These are phyloP conservation scores for Penicillium arizonense DNA, from an alignment of 495 filamentous ascomycete genomes.

Conservation along the genomic window DNA sequence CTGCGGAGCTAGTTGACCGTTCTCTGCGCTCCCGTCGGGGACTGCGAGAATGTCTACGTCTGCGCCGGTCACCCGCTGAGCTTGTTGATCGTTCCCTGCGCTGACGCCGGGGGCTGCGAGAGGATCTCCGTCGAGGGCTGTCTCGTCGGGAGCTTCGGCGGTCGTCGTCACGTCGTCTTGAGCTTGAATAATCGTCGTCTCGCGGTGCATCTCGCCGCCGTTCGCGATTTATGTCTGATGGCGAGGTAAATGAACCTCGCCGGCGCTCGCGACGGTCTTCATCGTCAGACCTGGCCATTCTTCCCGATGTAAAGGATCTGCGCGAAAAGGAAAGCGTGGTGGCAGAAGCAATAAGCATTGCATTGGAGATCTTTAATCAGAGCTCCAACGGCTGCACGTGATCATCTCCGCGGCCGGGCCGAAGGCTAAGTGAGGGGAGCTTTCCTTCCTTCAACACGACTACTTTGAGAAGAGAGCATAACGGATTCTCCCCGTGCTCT, in stretches of 20 bases:
- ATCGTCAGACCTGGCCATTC: conserved; percentile 26
- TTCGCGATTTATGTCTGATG: conserved; percentile 21
- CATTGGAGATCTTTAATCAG: conserved; percentile 3
- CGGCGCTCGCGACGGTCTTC: conserved; percentile 13
- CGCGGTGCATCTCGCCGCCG: conserved; percentile 21
- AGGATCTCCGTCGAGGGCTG: conserved; percentile 17
- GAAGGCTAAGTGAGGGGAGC: conserved; percentile 1
- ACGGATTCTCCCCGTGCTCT: conserved; percentile 18
- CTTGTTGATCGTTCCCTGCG: conserved; percentile 21
- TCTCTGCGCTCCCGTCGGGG: conserved; percentile 28
- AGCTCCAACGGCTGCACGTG: conserved; percentile 22
- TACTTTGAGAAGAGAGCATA: conserved; percentile 10
- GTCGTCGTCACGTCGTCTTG: conserved; percentile 28
- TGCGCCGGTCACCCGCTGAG: conserved; percentile 21
- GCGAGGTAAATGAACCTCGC: conserved; percentile 22
- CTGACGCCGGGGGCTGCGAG: conserved; percentile 30
- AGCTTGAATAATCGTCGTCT: conserved; percentile 25
- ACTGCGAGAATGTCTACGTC: conserved; percentile 22
- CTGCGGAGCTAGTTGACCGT: conserved; percentile 17
- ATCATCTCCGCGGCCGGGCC: conserved; percentile 8
- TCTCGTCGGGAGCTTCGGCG: conserved; percentile 33
- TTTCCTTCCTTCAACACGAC: background rate
- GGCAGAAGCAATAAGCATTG: background rate
- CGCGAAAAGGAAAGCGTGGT: background rate
- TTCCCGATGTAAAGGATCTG: background rate